A percentile compares a stretch with the other conserved stretches of the same genome.
These are phyloP conservation scores for Pleurozium schreberi DNA, from an alignment of 225 moss, liverwort and hornwort species.

Conservation along the genomic window DNA sequence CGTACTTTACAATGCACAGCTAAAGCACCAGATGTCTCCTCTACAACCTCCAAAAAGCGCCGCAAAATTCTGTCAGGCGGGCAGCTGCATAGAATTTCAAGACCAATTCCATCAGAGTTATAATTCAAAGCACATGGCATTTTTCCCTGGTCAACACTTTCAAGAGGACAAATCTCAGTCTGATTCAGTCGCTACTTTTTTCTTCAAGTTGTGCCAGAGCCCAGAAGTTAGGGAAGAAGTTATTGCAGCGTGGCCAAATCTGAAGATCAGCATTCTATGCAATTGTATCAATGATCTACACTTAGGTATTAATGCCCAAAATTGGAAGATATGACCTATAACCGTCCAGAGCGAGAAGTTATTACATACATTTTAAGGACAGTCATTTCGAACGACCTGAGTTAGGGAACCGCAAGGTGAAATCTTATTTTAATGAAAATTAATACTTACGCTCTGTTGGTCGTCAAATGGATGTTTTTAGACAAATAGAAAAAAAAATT, in stretches of 20 bases:
- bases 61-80: conserved; percentile 78
- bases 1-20: conserved; percentile 97
- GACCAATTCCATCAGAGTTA: not conserved
- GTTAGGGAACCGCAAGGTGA: not conserved
- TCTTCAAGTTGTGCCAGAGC: not conserved
- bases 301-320: not conserved
- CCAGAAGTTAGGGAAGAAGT: not conserved
- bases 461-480: not conserved
- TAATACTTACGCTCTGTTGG: not conserved
- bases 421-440: not conserved
- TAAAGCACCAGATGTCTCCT: conserved; percentile 71
- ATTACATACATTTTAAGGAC: not conserved
- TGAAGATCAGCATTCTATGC: not conserved
- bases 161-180: not conserved
- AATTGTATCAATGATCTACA: not conserved
- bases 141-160: not conserved
- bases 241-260: not conserved
- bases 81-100: conserved; percentile 48
- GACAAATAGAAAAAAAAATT: not conserved
- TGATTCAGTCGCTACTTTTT: not conserved
- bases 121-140: not conserved
- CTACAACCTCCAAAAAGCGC: conserved; percentile 88
- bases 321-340: not conserved
- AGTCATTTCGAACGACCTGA: not conserved
- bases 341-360: not conserved